phyloP scores from a whole-genome alignment of 2,329 filamentous ascomycete species.

The Fusarium sp. region DNA sequence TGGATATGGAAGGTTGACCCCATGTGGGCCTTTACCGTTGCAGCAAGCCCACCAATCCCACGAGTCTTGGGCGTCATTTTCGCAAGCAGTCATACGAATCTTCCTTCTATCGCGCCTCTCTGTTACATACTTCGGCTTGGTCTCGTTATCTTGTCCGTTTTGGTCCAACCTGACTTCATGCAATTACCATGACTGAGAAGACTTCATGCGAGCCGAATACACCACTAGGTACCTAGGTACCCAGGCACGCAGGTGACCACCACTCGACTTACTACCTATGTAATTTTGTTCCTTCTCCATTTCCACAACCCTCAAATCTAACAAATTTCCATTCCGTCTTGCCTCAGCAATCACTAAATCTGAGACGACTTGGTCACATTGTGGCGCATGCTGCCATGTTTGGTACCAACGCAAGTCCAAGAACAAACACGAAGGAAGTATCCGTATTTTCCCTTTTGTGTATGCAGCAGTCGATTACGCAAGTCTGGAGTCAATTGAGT shows the following conservation, averaged over 20 bases:
- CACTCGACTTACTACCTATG: not conserved
- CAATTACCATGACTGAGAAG: not conserved
- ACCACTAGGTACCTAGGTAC: not conserved
- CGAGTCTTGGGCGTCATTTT: slow-evolving; percentile 29
- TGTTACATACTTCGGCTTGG: slow-evolving; percentile 20
- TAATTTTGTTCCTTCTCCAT: not conserved
- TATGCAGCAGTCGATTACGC: not conserved
- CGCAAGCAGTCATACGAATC: slow-evolving; percentile 36
- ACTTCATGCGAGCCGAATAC: slow-evolving; percentile 3
- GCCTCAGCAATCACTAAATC: slow-evolving; percentile 20
- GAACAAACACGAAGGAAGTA: not conserved
- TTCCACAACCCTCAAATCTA: slow-evolving; percentile 5
- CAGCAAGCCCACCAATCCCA: slow-evolving; percentile 38
- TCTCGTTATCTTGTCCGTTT: slow-evolving; percentile 27
- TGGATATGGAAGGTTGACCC: slow-evolving; percentile 24
- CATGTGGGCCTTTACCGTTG: slow-evolving; percentile 32
- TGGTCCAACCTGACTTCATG: slow-evolving; percentile 5
- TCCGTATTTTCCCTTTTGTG: not conserved
- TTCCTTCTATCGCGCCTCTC: slow-evolving; percentile 27
- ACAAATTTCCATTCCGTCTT: slow-evolving; percentile 3
- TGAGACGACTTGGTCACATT: slow-evolving; percentile 20
- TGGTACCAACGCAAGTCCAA: not conserved
- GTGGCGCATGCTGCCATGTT: not conserved
- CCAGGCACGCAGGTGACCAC: not conserved
- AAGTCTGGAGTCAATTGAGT: not conserved